phyloP scores from a whole-genome alignment of 495 filamentous ascomycete genomes.

The Penicillium salamii region DNA sequence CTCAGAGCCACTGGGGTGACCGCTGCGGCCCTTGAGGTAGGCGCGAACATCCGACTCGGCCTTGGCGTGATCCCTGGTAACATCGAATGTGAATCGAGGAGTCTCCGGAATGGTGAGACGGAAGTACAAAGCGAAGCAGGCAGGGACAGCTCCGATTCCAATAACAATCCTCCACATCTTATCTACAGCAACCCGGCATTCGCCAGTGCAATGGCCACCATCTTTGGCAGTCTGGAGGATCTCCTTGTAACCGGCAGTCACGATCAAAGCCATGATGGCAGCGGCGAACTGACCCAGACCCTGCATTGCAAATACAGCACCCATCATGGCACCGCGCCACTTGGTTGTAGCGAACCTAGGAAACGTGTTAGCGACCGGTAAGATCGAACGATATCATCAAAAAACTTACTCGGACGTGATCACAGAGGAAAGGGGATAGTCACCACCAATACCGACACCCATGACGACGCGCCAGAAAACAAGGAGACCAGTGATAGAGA shows the following conservation, averaged over 20 bases:
- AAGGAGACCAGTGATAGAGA: slow-evolving; percentile 71
- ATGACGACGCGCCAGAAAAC: slow-evolving; percentile 90
- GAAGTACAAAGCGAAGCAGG: slow-evolving; percentile 73
- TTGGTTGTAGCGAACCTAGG: slow-evolving; percentile 74
- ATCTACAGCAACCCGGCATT: slow-evolving; percentile 68
- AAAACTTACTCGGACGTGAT: slow-evolving; percentile 72
- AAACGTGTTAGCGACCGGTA: slow-evolving; percentile 4
- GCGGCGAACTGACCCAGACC: slow-evolving; percentile 73
- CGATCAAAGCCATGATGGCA: slow-evolving; percentile 67
- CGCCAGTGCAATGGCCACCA: slow-evolving; percentile 55
- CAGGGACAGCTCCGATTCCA: slow-evolving; percentile 78
- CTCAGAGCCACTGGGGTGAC: slow-evolving; percentile 15
- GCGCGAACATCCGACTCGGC: slow-evolving; percentile 63
- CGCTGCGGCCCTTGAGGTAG: slow-evolving; percentile 49
- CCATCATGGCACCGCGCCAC: slow-evolving; percentile 87
- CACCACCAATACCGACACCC: slow-evolving; percentile 81
- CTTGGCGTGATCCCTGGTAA: slow-evolving; percentile 68
- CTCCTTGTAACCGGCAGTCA: slow-evolving; percentile 70
- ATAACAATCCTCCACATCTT: slow-evolving; percentile 84
- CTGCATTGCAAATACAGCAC: slow-evolving; percentile 82
- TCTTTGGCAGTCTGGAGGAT: slow-evolving; percentile 52
- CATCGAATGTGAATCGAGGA: slow-evolving; percentile 80
- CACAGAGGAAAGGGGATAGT: slow-evolving; percentile 81
- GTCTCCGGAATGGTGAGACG: slow-evolving; percentile 88
- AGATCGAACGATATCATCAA: neutral